Evolutionary conservation across 2,329 filamentous ascomycete species (phyloP).

Genomic region (Teratosphaeria zuluensis): DNA sequence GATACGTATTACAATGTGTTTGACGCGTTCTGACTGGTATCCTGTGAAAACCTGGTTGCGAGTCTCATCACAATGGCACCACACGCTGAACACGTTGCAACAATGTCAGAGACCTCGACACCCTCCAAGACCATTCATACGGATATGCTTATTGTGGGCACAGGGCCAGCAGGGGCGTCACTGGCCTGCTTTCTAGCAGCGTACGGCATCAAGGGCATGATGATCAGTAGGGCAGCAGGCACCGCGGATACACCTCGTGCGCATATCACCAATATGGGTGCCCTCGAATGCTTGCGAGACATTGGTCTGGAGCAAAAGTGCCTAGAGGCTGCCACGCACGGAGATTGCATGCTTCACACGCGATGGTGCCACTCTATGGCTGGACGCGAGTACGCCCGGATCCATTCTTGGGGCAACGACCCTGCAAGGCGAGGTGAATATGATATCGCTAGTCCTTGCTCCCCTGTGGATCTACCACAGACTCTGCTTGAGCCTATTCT

Average conservation of each 20-base stretch:
- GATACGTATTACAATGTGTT: too few species aligned
- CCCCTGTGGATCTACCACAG: constrained; percentile 33
- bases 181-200: constrained; percentile 24
- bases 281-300: constrained; percentile 40
- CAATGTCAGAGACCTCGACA: neutral
- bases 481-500: constrained; percentile 34
- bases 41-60: neutral
- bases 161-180: constrained; percentile 25
- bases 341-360: constrained; percentile 29
- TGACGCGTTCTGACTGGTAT: too few species aligned
- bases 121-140: neutral
- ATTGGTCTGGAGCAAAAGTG: constrained; percentile 33
- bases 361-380: constrained; percentile 35
- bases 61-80: neutral
- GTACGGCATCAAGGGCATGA: constrained; percentile 39
- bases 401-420: constrained; percentile 34
- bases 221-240: constrained; percentile 40
- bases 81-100: neutral
- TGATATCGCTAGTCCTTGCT: constrained; percentile 30
- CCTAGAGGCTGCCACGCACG: constrained; percentile 21
- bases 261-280: constrained; percentile 52
- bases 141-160: constrained; percentile 20
- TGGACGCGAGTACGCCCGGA: constrained; percentile 34
- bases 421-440: constrained; percentile 29
- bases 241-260: constrained; percentile 49